These are phyloP conservation scores for Calendula officinalis DNA, from an alignment of 129 eudicot species.

Conservation along the genomic window DNA sequence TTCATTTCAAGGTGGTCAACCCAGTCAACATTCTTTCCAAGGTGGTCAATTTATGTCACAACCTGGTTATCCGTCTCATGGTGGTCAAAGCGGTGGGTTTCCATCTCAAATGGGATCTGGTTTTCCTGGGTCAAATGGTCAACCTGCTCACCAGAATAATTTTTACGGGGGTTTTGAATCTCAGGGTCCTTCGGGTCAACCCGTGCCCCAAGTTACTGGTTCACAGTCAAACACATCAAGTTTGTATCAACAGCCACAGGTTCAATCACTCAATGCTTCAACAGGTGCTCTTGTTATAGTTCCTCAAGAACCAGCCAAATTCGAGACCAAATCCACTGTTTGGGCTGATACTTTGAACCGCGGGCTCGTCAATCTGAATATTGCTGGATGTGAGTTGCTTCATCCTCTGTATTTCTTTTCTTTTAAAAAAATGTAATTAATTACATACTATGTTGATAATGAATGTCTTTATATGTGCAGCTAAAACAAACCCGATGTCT, in stretches of 20 bases:
- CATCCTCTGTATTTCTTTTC: not conserved
- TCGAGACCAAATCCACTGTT: conserved; percentile 84
- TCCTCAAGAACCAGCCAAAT: conserved; percentile 72
- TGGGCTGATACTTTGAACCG: conserved; percentile 99
- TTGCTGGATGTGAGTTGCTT: conserved; percentile 84
- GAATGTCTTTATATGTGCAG: conserved; percentile 45
- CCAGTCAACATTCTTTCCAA: conserved; percentile 9
- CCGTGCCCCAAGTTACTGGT: conserved; percentile 26
- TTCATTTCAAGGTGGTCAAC: conserved; percentile 39
- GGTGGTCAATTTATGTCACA: conserved; percentile 40
- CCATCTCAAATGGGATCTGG: conserved; percentile 38
- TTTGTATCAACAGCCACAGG: conserved; percentile 46
- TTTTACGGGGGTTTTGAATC: conserved; percentile 43
- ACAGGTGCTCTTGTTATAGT: conserved; percentile 54
- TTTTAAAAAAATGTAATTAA: not conserved
- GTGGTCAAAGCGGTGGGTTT: conserved; percentile 38
- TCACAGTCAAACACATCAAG: conserved; percentile 31
- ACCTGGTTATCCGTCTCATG: conserved; percentile 25
- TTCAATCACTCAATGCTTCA: conserved; percentile 34
- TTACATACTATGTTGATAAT: not conserved
- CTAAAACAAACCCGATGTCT: conserved; percentile 76
- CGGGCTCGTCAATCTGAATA: conserved; percentile 86
- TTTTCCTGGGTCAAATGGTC: conserved; percentile 36
- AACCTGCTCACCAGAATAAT: conserved; percentile 31
- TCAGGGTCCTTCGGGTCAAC: conserved; percentile 37